Evolutionary conservation across 306 rosid genomes (phyloP), one percentile per base, ranked within the genome.

Genomic region (Delonix regia): DNA sequence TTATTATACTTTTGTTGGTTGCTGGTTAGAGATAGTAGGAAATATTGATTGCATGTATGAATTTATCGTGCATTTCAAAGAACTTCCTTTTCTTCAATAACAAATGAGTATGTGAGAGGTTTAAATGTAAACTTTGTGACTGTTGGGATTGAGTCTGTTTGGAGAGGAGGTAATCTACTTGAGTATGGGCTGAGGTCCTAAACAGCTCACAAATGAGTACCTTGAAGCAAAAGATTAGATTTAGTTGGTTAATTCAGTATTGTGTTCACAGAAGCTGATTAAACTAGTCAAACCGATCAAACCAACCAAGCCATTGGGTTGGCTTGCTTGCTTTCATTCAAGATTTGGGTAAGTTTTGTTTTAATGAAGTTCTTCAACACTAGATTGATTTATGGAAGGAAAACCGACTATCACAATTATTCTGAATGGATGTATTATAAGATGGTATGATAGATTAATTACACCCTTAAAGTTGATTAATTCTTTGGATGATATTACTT

Each of bases 111-210:
- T 30, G 34, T 24, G 61, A 51, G 74, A 61, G 62, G n/a, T 5
- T 24, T 44, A 9, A 59, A 57, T 41, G 22, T 61, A 18, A 77
- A 39, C 73, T 13, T 67, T 28, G 44, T 61, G 7, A 34, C 12
- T 65, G 25, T 28, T 57, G 39, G 15, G 42, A 39, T 24, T 44
- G 3, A 9, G 10, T 2, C 0, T 18, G 27, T 42, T 39, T 25
- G 39, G 52, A 21, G 77, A n/a, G 9, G 62, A 60, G 45, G 22
- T 34, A 28, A 59, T 13, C 9, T 39, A 57, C 45, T 49, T 75
- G 11, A 6, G 39, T 22, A 53, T 52, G 69, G 69, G 34, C 56
- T 78, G n/a, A 28, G 47, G 69, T 69, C 22, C 42, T 18, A 75
- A 61, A 7, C 42, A 45, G 33, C 48, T 60, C 18, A 47, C 19